A percentile compares a stretch with the other conserved stretches of the same genome.
Conservation (phyloP, 176 grass and related monocot genomes). For the Avena atlantica region DNA sequence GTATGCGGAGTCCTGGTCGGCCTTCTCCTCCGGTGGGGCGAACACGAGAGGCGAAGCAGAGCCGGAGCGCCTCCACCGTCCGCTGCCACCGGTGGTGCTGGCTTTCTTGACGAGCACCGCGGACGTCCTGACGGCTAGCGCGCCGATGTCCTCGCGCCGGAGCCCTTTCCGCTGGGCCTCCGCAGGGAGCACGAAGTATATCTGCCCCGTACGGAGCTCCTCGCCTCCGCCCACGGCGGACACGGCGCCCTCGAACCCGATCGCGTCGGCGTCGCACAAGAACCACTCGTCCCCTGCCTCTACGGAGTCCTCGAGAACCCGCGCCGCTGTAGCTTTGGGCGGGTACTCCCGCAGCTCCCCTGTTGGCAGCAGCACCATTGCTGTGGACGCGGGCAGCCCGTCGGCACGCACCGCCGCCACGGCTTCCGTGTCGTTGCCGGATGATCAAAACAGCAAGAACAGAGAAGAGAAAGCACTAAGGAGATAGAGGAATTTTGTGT, state of each 20-base stretch:
- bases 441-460: too few relatives aligned
- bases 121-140: slow-evolving; percentile 61
- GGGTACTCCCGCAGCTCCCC: slow-evolving; percentile 64
- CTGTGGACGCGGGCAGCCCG: not conserved
- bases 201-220: slow-evolving; percentile 56
- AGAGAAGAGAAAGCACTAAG: too few relatives aligned
- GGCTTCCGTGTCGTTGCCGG: too few relatives aligned
- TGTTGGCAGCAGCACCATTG: slow-evolving; percentile 54
- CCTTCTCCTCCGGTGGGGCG: too few relatives aligned
- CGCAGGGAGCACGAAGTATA: slow-evolving; percentile 73
- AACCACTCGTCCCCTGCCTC: not conserved
- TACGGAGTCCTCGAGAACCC: slow-evolving; percentile 41
- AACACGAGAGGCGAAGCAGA: too few relatives aligned
- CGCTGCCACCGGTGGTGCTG: too few relatives aligned
- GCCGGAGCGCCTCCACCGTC: too few relatives aligned
- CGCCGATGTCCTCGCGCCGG: slow-evolving; percentile 53
- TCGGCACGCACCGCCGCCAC: not conserved
- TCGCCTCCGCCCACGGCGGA: slow-evolving; percentile 1
- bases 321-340: not conserved
- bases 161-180: slow-evolving; percentile 44
- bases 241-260: slow-evolving; percentile 57
- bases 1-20: too few relatives aligned
- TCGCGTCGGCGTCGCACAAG: slow-evolving; percentile 71
- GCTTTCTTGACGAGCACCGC: slow-evolving; percentile 37
- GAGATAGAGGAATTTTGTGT: too few relatives aligned